These are phyloP conservation scores for Thozetella sp. DNA, from an alignment of 495 filamentous ascomycete species.

Conservation along the genomic window DNA sequence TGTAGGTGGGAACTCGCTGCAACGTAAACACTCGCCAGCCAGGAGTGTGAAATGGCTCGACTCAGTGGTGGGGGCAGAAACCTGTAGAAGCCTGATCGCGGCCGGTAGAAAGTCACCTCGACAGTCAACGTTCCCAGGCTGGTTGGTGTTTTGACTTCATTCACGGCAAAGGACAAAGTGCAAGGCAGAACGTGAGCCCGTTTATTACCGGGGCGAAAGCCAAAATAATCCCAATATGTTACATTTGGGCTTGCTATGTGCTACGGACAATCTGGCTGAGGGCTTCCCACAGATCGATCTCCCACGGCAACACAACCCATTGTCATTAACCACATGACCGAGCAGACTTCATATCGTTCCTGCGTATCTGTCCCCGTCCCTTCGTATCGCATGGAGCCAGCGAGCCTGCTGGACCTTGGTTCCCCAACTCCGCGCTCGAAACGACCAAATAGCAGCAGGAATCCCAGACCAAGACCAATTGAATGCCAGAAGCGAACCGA, in stretches of 20 bases:
- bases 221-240: not conserved
- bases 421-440: conserved; percentile 48
- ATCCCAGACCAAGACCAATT: conserved; percentile 24
- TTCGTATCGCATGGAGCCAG: conserved; percentile 8
- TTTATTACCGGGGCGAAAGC: not conserved
- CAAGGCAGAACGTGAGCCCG: not conserved
- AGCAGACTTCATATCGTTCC: conserved; percentile 21
- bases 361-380: conserved; percentile 11
- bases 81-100: too few relatives aligned
- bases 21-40: too few relatives aligned
- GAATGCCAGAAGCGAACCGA: conserved; percentile 36
- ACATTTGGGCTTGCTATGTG: conserved; percentile 1
- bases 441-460: conserved; percentile 32
- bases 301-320: not conserved
- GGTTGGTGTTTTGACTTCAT: too few relatives aligned
- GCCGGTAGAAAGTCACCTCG: too few relatives aligned
- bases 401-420: conserved; percentile 9
- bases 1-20: too few relatives aligned
- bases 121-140: too few relatives aligned
- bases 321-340: conserved; percentile 19
- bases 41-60: too few relatives aligned
- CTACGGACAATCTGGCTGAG: not conserved
- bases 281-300: not conserved
- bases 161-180: too few relatives aligned
- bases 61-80: too few relatives aligned